Percentiles rank a stretch among this genome's conserved stretches.
phyloP scores from a whole-genome alignment of 2,329 filamentous ascomycete genomes.

The Fusarium longipes region DNA sequence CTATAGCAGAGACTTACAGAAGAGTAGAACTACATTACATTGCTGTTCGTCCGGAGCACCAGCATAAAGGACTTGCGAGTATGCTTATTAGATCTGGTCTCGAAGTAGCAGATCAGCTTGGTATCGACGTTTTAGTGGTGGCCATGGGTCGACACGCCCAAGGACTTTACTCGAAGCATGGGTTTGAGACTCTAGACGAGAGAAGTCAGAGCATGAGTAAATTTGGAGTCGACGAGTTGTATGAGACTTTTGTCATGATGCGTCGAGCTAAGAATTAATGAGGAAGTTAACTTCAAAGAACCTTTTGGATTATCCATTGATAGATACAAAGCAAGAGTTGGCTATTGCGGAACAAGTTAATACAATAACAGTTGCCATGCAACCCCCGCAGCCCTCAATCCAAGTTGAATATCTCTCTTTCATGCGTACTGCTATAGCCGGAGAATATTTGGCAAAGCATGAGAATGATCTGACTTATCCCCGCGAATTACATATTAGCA shows the following conservation, averaged over 20 bases:
- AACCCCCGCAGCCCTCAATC: too few relatives aligned
- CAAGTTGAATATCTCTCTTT: background rate
- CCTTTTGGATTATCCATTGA: accelerated
- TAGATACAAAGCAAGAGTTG: too few relatives aligned
- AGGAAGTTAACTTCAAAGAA: too few relatives aligned
- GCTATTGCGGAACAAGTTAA: too few relatives aligned
- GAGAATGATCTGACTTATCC: background rate
- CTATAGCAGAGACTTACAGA: background rate
- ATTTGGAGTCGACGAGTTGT: constrained; percentile 14
- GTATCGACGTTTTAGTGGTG: constrained; percentile 30
- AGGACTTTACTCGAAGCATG: constrained; percentile 34
- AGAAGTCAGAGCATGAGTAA: constrained; percentile 3
- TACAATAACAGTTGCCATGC: background rate
- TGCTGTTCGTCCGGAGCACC: constrained; percentile 38
- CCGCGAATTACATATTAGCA: background rate
- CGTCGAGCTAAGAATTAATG: background rate
- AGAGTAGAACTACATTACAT: constrained; percentile 39
- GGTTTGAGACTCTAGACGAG: constrained; percentile 32
- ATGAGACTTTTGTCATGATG: constrained; percentile 30
- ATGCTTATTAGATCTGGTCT: constrained; percentile 41
- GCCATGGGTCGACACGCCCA: constrained; percentile 34
- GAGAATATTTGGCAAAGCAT: background rate
- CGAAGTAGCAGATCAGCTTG: constrained; percentile 27
- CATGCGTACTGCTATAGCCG: background rate
- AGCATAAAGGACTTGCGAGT: constrained; percentile 34